Evolutionary conservation across 2,329 filamentous ascomycete species (phyloP).

Genomic region (Berkeleyomyces rouxiae): DNA sequence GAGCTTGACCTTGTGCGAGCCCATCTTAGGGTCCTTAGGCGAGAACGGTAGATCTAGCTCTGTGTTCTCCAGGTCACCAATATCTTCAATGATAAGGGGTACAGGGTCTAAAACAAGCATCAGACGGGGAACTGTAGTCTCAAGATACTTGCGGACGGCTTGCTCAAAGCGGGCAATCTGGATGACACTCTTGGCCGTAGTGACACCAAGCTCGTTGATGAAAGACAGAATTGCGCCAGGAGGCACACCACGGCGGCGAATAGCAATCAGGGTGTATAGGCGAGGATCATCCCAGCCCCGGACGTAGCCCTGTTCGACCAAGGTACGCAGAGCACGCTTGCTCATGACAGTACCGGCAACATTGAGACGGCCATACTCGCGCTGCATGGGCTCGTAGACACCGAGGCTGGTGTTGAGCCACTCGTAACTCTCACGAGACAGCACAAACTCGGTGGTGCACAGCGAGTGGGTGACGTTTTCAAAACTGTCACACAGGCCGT

Average conservation of each 20-base stretch:
- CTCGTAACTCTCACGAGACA: slow-evolving; percentile 74
- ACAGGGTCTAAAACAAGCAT: slow-evolving; percentile 83
- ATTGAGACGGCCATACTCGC: slow-evolving; percentile 54
- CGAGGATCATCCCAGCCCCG: slow-evolving; percentile 84
- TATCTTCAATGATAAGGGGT: slow-evolving; percentile 64
- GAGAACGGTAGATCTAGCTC: slow-evolving; percentile 64
- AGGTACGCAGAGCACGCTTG: slow-evolving; percentile 66
- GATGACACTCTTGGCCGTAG: slow-evolving; percentile 64
- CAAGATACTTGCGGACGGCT: slow-evolving; percentile 69
- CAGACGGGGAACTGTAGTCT: slow-evolving; percentile 70
- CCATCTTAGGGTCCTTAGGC: slow-evolving; percentile 57
- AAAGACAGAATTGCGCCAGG: slow-evolving; percentile 80
- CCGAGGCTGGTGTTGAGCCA: slow-evolving; percentile 70
- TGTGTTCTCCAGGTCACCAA: slow-evolving; percentile 44
- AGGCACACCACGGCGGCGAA: slow-evolving; percentile 71
- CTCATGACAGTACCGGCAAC: slow-evolving; percentile 73
- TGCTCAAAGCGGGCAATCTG: slow-evolving; percentile 73
- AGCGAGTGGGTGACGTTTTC: slow-evolving; percentile 84
- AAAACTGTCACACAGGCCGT: slow-evolving; percentile 82
- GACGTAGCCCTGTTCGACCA: slow-evolving; percentile 65
- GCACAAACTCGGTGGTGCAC: slow-evolving; percentile 84
- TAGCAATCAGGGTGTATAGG: slow-evolving; percentile 70
- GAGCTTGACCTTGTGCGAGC: slow-evolving; percentile 43
- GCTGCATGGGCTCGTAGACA: slow-evolving; percentile 84
- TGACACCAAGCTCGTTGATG: slow-evolving; percentile 80